A percentile compares a stretch with the other conserved stretches of the same genome.
These are phyloP conservation scores for Eremochloa ophiuroides DNA, from an alignment of 176 grass and related monocot genomes.

Conservation along the genomic window DNA sequence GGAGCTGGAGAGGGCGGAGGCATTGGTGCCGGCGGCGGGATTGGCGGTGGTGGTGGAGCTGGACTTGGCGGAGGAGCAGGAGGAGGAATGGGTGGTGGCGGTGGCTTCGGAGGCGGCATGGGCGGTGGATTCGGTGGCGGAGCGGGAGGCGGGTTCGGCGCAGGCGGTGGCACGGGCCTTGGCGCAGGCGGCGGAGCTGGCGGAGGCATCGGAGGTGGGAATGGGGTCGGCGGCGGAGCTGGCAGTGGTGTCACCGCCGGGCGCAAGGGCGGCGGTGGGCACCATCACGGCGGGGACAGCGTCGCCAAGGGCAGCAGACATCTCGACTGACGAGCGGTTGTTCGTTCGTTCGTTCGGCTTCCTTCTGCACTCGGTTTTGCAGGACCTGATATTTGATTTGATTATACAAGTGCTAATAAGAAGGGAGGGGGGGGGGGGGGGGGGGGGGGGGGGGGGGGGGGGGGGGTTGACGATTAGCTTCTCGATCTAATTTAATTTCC, in stretches of 20 bases:
- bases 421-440: no score
- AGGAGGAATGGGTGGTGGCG: not conserved
- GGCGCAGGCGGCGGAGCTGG: not conserved
- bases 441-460: no score
- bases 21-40: not conserved
- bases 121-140: not conserved
- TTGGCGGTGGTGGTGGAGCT: not conserved
- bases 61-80: not conserved
- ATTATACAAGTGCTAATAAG: not conserved
- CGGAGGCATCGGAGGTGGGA: not conserved
- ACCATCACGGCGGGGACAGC: not conserved
- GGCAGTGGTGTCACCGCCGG: not conserved
- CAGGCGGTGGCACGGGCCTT: not conserved
- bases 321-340: not conserved
- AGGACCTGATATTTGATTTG: not conserved
- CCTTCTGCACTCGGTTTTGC: not conserved
- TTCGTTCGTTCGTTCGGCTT: no score
- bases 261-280: not conserved
- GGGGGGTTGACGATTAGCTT: not conserved
- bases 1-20: slow-evolving; percentile 6
- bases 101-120: not conserved
- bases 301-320: not conserved
- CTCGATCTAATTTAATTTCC: not conserved
- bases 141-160: not conserved
- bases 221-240: not conserved